phyloP scores from a whole-genome alignment of 1,139 yeast genomes.

The Taphrina wiesneri region DNA sequence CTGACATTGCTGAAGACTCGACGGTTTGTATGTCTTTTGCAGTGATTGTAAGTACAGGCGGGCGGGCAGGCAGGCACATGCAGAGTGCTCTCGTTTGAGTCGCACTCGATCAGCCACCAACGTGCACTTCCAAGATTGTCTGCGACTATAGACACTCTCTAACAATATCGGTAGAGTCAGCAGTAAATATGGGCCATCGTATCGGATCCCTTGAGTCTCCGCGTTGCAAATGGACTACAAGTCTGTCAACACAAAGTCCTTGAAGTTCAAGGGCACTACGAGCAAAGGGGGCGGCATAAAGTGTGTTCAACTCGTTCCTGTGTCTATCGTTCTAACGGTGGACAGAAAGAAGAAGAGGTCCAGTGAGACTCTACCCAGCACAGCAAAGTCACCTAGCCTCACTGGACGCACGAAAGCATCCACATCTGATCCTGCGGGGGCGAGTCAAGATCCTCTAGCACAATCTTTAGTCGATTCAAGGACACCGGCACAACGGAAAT shows the following conservation, averaged over 20 bases:
- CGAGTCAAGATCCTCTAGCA: neutral
- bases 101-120: neutral
- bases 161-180: no score
- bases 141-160: no score
- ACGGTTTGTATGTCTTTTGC: no score
- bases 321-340: neutral
- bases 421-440: neutral
- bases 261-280: slow-evolving; percentile 11
- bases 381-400: neutral
- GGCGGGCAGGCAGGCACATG: no score
- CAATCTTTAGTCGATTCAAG: slow-evolving; percentile 13
- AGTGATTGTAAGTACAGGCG: no score
- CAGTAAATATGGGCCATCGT: no score
- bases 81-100: neutral
- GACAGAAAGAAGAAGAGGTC: neutral
- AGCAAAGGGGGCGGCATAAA: neutral
- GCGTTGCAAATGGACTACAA: slow-evolving; percentile 5
- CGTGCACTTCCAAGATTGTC: neutral
- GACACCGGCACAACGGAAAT: slow-evolving; percentile 42
- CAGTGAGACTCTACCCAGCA: no score
- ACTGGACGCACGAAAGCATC: neutral
- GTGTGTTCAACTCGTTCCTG: neutral
- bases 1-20: no score
- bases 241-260: neutral
- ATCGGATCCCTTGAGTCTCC: no score